Evolutionary conservation across 1,139 yeast genomes (phyloP).

Genomic region (Williopsis jadinii): DNA sequence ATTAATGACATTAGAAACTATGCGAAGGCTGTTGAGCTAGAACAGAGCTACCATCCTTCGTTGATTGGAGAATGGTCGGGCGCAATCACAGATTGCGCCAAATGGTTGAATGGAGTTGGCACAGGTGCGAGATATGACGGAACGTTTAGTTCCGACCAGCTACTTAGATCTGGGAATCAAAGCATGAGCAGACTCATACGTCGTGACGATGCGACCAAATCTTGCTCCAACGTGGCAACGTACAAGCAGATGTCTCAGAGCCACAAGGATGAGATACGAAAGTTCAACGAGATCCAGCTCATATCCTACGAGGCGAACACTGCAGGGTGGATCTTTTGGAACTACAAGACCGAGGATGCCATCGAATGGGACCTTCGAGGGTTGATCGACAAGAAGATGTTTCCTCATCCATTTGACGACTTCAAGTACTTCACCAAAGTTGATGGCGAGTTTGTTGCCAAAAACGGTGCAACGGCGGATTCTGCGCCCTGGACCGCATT

Average conservation of each 20-base stretch:
- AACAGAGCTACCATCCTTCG: slow-evolving; percentile 37
- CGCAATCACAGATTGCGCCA: slow-evolving; percentile 88
- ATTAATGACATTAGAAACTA: slow-evolving; percentile 30
- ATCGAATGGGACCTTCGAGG: slow-evolving; percentile 58
- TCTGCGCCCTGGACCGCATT: too few relatives aligned
- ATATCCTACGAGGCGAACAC: slow-evolving; percentile 36
- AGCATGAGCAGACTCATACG: background rate
- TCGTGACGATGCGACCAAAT: slow-evolving; percentile 1
- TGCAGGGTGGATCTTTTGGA: slow-evolving; percentile 65
- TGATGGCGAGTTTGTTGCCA: too few relatives aligned
- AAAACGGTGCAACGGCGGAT: too few relatives aligned
- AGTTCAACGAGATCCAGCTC: slow-evolving; percentile 44
- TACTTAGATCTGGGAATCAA: slow-evolving; percentile 1
- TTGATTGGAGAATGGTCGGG: slow-evolving; percentile 74
- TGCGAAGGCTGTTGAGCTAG: slow-evolving; percentile 31
- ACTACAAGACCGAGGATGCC: slow-evolving; percentile 56
- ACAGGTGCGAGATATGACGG: slow-evolving; percentile 85
- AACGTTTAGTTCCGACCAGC: slow-evolving; percentile 23
- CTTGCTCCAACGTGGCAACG: slow-evolving; percentile 30
- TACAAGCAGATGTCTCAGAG: slow-evolving; percentile 27
- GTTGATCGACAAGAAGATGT: slow-evolving; percentile 40
- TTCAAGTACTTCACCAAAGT: slow-evolving; percentile 21
- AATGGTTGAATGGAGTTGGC: slow-evolving; percentile 89
- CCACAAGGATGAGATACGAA: slow-evolving; percentile 32
- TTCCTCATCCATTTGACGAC: slow-evolving; percentile 54